Base-by-base conservation (phyloP, 805 yeast genomes). In the Barnettozyma pratensis region DNA sequence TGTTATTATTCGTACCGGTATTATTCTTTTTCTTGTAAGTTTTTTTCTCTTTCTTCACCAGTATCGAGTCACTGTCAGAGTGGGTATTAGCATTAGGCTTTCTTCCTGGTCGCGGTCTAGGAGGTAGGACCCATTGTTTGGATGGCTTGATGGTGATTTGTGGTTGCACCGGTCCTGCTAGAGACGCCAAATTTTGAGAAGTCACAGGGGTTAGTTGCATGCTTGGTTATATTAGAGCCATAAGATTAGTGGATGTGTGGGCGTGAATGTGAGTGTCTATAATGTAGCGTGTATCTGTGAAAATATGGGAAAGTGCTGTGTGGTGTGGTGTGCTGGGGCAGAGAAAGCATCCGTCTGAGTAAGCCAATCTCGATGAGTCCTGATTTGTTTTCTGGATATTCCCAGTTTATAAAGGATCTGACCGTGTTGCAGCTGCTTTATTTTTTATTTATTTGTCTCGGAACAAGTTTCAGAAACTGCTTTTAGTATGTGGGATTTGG, bases 61-160 rank as follows among this genome's bases (percentile, higher is more conserved):
- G 19, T 19, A 19, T 19, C 19, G 19, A 19, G 19, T 19, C 19
- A 19, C 19, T 47, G 14, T 31, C 29, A 32, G 38, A 30, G 25
- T 36, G 12, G 12, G n/a, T 12, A 8, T 44, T 37, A 19, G 14
- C 14, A 12, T 37, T 37, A 29, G 37, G 82, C 55, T 79, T 79
- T 44, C 83, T 68, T 25, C 86, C 87, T 0, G 87, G 86, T 55
- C 86, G 83, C 28, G 94, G 94, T 54, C 94, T 71, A 8, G 94
- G 94, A 4, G 94, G 95, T 32, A 85, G 68, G 9, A 85, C 90
- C 91, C 92, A 87, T 60, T 80, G 81, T 60, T 83, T 83, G 46
- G 90, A 83, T 1, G 92, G 83, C 56, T 74, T 79, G 46, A 74
- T 72, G 26, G 54, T 54, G 25, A 59, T 56, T 26, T 58, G 58